Conservation (phyloP, 306 rosid species). For the Luffa aegyptiaca region DNA sequence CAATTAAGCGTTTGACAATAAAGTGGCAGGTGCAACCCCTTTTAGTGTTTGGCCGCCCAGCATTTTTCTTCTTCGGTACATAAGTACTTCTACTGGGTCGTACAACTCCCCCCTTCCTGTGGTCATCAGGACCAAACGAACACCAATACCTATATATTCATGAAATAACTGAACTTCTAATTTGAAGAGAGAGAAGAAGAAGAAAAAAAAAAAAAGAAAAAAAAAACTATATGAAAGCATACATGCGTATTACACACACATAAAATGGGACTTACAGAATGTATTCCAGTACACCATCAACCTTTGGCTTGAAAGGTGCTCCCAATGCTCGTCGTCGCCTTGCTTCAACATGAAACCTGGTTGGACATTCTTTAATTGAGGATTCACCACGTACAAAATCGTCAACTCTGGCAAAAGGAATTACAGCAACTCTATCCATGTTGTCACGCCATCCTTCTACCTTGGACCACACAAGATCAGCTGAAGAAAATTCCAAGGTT, state of each 20-base stretch:
- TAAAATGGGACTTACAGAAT: constrained; percentile 52
- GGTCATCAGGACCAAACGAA: constrained; percentile 97
- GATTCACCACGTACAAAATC: constrained; percentile 90
- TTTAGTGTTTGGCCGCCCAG: constrained; percentile 81
- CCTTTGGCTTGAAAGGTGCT: constrained; percentile 62
- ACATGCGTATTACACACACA: background rate
- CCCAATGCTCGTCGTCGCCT: constrained; percentile 50
- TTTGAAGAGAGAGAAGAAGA: too few relatives aligned
- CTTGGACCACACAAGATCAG: constrained; percentile 73
- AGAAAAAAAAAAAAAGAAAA: too few relatives aligned
- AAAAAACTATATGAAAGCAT: background rate
- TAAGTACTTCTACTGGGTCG: constrained; percentile 71
- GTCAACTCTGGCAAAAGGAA: constrained; percentile 80
- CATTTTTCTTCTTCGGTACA: constrained; percentile 78
- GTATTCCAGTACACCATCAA: constrained; percentile 87
- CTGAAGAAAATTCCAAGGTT: constrained; percentile 57
- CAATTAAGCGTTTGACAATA: constrained; percentile 77
- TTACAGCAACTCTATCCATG: constrained; percentile 67
- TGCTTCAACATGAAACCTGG: constrained; percentile 85
- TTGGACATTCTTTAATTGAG: constrained; percentile 63
- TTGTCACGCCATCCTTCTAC: constrained; percentile 92
- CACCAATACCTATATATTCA: constrained; percentile 73
- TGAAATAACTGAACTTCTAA: constrained; percentile 10
- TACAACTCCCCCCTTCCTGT: constrained; percentile 63
- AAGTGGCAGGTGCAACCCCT: constrained; percentile 94